These are phyloP conservation scores for Closterium sp. DNA, from an alignment of 139 green algal genomes.

Conservation along the genomic window DNA sequence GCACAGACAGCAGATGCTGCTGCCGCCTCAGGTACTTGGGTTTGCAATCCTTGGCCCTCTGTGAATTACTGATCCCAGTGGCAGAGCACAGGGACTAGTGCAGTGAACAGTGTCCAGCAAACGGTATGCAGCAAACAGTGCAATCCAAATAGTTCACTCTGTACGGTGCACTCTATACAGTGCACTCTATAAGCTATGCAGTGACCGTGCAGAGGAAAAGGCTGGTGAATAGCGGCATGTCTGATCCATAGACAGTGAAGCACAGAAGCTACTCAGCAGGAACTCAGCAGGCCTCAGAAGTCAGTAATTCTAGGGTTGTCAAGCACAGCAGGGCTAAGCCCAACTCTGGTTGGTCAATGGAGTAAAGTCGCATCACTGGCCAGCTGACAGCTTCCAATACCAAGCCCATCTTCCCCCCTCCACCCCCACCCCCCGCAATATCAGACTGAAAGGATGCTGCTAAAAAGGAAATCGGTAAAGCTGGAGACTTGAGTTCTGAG, in stretches of 20 bases:
- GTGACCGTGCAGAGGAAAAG: neutral
- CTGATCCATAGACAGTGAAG: neutral
- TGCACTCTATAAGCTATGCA: too few species aligned
- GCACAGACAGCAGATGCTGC: neutral
- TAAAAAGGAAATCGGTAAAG: neutral
- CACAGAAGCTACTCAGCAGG: neutral
- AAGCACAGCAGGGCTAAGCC: neutral
- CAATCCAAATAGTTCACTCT: too few species aligned
- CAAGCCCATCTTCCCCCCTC: neutral
- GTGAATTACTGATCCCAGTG: neutral
- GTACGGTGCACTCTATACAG: too few species aligned
- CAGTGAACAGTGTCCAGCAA: neutral
- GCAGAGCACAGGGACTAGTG: neutral
- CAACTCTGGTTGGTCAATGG: slow-evolving; percentile 20
- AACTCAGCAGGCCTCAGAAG: neutral
- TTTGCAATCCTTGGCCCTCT: neutral
- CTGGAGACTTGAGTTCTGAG: too few species aligned
- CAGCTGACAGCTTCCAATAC: slow-evolving; percentile 25
- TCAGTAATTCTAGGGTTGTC: neutral
- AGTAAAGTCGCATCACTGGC: slow-evolving; percentile 13
- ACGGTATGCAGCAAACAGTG: neutral
- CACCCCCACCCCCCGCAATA: neutral
- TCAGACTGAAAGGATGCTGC: neutral
- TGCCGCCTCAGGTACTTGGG: neutral
- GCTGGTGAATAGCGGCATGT: neutral